Evolutionary conservation across 1,284 basidiomycete species (phyloP).

Genomic region (Ceratobasidium papillatum): DNA sequence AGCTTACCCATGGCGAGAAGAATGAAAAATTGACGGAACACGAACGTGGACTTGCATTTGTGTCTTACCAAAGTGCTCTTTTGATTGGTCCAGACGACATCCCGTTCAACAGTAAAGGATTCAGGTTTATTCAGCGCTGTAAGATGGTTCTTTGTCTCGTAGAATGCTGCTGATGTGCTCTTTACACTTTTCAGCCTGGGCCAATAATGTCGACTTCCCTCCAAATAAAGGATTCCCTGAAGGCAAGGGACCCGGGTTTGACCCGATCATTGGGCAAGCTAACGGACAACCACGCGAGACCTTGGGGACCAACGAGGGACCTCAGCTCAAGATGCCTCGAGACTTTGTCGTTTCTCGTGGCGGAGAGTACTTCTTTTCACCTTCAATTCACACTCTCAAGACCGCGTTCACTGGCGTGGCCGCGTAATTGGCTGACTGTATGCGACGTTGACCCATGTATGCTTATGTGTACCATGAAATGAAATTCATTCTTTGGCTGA

Average conservation of each 20-base stretch:
- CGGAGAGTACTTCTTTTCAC: slow-evolving; percentile 59
- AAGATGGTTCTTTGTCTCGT: slow-evolving; percentile 24
- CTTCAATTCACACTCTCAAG: slow-evolving; percentile 55
- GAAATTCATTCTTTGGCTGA: background rate
- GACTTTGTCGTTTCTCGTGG: slow-evolving; percentile 55
- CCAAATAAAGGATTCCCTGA: slow-evolving; percentile 41
- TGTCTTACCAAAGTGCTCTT: slow-evolving; percentile 60
- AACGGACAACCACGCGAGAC: slow-evolving; percentile 48
- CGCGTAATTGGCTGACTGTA: background rate
- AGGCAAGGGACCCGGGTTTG: slow-evolving; percentile 53
- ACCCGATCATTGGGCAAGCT: slow-evolving; percentile 58
- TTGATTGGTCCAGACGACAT: background rate
- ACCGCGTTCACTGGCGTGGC: slow-evolving; percentile 8
- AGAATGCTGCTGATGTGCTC: background rate
- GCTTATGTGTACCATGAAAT: background rate
- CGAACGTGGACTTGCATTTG: slow-evolving; percentile 62
- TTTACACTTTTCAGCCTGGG: slow-evolving; percentile 46
- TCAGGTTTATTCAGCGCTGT: slow-evolving; percentile 60
- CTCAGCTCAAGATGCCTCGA: slow-evolving; percentile 45
- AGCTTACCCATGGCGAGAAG: slow-evolving; percentile 55
- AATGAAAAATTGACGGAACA: slow-evolving; percentile 52
- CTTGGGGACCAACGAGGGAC: slow-evolving; percentile 53
- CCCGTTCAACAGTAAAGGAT: slow-evolving; percentile 51
- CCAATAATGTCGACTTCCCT: slow-evolving; percentile 49
- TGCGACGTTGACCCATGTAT: background rate